Evolutionary conservation across 1,284 basidiomycete genomes (phyloP).

Genomic region (Trametes polyzona): DNA sequence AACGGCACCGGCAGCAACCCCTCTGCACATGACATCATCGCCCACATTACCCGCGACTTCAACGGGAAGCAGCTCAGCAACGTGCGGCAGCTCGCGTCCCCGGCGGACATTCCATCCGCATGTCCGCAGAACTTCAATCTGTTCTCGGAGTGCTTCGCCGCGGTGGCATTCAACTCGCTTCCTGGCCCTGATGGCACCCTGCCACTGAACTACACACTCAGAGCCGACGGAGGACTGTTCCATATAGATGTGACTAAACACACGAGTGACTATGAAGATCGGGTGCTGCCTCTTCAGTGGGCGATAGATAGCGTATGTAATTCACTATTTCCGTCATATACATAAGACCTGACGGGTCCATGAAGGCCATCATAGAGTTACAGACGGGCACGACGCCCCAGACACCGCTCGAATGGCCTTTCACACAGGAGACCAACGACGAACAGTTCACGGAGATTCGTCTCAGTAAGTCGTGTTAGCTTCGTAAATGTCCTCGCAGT

Average conservation of each 20-base stretch:
- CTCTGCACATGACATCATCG: slow-evolving; percentile 60
- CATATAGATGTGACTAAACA: slow-evolving; percentile 69
- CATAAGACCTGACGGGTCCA: too few species aligned
- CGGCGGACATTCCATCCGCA: slow-evolving; percentile 51
- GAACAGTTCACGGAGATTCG: slow-evolving; percentile 58
- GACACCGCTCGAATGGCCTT: slow-evolving; percentile 73
- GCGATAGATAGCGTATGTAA: slow-evolving; percentile 67
- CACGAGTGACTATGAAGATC: slow-evolving; percentile 68
- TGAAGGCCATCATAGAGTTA: slow-evolving; percentile 68
- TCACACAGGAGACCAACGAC: slow-evolving; percentile 66
- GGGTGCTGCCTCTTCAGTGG: slow-evolving; percentile 77
- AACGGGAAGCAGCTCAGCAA: slow-evolving; percentile 45
- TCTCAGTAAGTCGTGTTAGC: slow-evolving; percentile 48
- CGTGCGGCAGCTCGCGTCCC: slow-evolving; percentile 52
- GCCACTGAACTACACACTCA: slow-evolving; percentile 71
- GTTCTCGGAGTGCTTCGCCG: slow-evolving; percentile 74
- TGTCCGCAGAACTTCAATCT: slow-evolving; percentile 79
- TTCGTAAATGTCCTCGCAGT: slow-evolving; percentile 7
- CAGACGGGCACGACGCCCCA: slow-evolving; percentile 55
- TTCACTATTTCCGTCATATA: too few species aligned
- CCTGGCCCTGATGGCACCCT: slow-evolving; percentile 43
- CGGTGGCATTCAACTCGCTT: slow-evolving; percentile 65
- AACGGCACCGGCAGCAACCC: slow-evolving; percentile 50
- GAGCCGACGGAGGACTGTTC: slow-evolving; percentile 65
- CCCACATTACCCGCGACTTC: slow-evolving; percentile 56